These are phyloP conservation scores for Neofusicoccum laricinum DNA, from an alignment of 2,329 filamentous ascomycete species.

Conservation along the genomic window DNA sequence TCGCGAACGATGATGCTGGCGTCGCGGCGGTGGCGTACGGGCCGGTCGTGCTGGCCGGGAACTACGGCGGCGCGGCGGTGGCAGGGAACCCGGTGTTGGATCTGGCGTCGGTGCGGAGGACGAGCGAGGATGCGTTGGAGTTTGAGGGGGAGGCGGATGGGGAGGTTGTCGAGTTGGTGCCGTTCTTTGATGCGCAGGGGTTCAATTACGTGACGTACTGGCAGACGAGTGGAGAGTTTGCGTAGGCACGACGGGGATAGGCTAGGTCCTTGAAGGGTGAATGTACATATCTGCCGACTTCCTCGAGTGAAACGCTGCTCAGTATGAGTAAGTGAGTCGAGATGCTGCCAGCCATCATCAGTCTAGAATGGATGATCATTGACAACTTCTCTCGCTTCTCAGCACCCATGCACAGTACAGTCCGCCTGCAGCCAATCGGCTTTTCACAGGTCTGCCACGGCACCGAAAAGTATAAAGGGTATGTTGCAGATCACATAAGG, in stretches of 20 bases:
- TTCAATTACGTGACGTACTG: constrained; percentile 29
- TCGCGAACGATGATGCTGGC: constrained; percentile 47
- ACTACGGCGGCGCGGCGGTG: constrained; percentile 38
- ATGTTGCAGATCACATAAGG: too few species aligned
- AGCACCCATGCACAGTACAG: too few species aligned
- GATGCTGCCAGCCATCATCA: too few species aligned
- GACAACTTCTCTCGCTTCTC: too few species aligned
- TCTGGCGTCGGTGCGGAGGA: constrained; percentile 20
- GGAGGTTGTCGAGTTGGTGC: constrained; percentile 21
- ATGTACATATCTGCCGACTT: neutral
- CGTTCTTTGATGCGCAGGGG: constrained; percentile 28
- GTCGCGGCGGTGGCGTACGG: constrained; percentile 50
- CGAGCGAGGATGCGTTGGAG: constrained; percentile 15
- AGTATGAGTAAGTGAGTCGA: too few species aligned
- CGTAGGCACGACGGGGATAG: neutral
- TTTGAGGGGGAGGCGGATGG: constrained; percentile 24
- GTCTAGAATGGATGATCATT: too few species aligned
- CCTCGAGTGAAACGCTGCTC: too few species aligned
- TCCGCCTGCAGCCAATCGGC: too few species aligned
- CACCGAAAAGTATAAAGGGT: too few species aligned
- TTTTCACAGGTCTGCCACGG: too few species aligned
- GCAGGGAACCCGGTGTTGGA: constrained; percentile 21
- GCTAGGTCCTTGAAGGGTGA: too few species aligned
- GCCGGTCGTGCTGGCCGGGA: constrained; percentile 44
- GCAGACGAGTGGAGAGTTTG: constrained; percentile 18